These are phyloP conservation scores for Fraxinus cuspidata DNA, from an alignment of 257 asterid genomes.

Conservation along the genomic window DNA sequence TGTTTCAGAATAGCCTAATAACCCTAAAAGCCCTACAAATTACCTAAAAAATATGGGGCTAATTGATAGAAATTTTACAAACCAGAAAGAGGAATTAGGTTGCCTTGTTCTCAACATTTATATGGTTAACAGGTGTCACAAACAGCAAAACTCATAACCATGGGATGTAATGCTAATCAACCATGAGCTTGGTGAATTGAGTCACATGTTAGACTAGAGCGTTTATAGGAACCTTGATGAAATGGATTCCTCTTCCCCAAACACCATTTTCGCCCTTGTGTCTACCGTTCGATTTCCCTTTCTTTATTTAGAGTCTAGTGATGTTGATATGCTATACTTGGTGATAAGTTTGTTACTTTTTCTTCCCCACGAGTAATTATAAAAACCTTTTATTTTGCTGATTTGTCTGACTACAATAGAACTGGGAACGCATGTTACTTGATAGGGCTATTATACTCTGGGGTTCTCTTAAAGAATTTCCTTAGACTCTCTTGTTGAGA, in stretches of 20 bases:
- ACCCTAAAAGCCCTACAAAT: neutral
- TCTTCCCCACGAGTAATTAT: neutral
- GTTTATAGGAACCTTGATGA: neutral
- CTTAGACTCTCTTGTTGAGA: neutral
- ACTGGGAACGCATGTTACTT: neutral
- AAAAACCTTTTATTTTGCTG: neutral
- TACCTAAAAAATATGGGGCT: neutral
- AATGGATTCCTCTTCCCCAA: neutral
- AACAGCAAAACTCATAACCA: neutral
- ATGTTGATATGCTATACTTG: neutral
- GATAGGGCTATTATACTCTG: neutral
- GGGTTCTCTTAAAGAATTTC: neutral
- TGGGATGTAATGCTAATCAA: neutral
- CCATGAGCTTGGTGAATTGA: neutral
- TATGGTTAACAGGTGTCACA: neutral
- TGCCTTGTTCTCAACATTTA: neutral
- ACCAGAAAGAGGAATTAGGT: neutral
- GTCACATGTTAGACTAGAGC: neutral
- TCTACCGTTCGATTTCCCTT: neutral
- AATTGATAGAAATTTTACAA: neutral
- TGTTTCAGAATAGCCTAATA: neutral
- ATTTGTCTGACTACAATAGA: neutral
- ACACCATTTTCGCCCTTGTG: neutral
- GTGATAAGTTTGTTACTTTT: neutral
- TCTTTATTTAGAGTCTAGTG: neutral